phyloP scores from a whole-genome alignment of 192 early-diverging fungal genomes.

The Coemansia sp. region DNA sequence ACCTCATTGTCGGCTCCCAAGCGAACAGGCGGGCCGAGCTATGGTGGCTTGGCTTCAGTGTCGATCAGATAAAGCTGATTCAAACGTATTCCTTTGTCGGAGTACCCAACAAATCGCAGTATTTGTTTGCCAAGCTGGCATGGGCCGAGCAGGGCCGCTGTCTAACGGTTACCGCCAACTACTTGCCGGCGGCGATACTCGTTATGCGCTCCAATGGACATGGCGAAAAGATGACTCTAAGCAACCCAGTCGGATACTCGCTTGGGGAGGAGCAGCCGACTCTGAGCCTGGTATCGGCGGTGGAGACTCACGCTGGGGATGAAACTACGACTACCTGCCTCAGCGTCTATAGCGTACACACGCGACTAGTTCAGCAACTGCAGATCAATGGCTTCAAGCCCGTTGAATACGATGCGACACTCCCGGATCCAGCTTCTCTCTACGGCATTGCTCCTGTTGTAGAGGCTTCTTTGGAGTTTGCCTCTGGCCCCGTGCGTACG shows the following conservation, averaged over 20 bases:
- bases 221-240: constrained; percentile 33
- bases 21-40: constrained; percentile 41
- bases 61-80: constrained; percentile 26
- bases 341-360: constrained; percentile 50
- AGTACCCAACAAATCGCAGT: constrained; percentile 16
- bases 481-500: background rate
- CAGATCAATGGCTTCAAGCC: constrained; percentile 29
- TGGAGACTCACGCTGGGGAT: constrained; percentile 21
- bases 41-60: constrained; percentile 43
- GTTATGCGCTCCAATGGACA: constrained; percentile 24
- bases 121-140: constrained; percentile 33
- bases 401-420: constrained; percentile 13
- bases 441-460: constrained; percentile 12
- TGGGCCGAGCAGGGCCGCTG: constrained; percentile 46
- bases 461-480: background rate
- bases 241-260: constrained; percentile 27
- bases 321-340: constrained; percentile 4
- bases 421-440: constrained; percentile 35
- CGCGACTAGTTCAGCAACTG: constrained; percentile 49
- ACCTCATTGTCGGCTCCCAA: constrained; percentile 32
- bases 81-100: constrained; percentile 34
- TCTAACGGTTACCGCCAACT: constrained; percentile 29
- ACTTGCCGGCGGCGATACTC: constrained; percentile 33
- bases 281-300: constrained; percentile 31
- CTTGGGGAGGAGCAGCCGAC: constrained; percentile 41